Evolutionary conservation across 2,329 filamentous ascomycete genomes (phyloP).

Genomic region (Dichotomopilus funicola): DNA sequence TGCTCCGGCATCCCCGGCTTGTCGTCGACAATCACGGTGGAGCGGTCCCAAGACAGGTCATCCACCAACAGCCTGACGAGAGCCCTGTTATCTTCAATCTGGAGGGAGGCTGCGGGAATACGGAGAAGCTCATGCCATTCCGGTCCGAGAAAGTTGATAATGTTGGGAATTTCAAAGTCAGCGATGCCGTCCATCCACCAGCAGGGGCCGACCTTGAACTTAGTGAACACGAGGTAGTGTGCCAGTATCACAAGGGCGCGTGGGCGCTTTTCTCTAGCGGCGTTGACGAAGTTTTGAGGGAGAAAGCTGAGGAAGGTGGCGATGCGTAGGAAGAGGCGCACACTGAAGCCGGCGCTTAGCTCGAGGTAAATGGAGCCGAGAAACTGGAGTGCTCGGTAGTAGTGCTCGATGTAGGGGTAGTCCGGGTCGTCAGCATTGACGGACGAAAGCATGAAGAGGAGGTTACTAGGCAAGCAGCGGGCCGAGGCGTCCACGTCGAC

Average conservation of each 20-base stretch:
- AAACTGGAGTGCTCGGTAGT: constrained; percentile 42
- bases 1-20: constrained; percentile 17
- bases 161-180: constrained; percentile 40
- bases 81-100: constrained; percentile 29
- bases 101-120: constrained; percentile 36
- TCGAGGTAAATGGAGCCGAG: constrained; percentile 48
- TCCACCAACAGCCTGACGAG: constrained; percentile 39
- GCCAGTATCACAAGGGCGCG: constrained; percentile 47
- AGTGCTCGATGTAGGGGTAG: constrained; percentile 32
- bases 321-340: constrained; percentile 42
- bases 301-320: constrained; percentile 49
- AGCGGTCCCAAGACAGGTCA: constrained; percentile 37
- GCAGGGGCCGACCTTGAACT: constrained; percentile 31
- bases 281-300: constrained; percentile 37
- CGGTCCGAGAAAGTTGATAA: constrained; percentile 34
- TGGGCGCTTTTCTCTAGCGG: constrained; percentile 37
- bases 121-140: constrained; percentile 37
- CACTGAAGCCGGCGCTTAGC: constrained; percentile 37
- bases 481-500: constrained; percentile 40
- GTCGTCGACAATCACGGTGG: constrained; percentile 17
- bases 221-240: constrained; percentile 46
- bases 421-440: constrained; percentile 36
- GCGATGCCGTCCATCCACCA: constrained; percentile 49
- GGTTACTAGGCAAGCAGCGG: constrained; percentile 39
- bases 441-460: constrained; percentile 44